Conservation (phyloP, 2,329 filamentous ascomycete species). For the Phaeomoniella chlamydospora region DNA sequence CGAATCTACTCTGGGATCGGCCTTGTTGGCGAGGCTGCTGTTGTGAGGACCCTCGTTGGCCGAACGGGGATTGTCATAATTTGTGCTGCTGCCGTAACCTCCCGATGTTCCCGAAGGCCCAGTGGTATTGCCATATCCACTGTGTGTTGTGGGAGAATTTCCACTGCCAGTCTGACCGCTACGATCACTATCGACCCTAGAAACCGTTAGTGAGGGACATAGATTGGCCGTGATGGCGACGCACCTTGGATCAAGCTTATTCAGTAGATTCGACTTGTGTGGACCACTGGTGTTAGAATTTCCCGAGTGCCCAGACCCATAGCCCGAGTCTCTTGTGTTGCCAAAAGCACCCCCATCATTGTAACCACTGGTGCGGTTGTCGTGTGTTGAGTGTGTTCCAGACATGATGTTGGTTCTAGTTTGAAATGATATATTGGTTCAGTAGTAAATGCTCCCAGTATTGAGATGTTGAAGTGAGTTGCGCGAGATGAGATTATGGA, state of each 20-base stretch:
- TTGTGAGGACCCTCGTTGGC: slow-evolving; percentile 9
- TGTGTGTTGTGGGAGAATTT: background rate
- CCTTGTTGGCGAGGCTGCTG: slow-evolving; percentile 12
- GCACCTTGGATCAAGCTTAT: slow-evolving; percentile 19
- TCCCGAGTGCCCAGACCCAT: background rate
- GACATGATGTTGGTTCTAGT: too few relatives aligned
- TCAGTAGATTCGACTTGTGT: slow-evolving; percentile 28
- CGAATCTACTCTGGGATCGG: slow-evolving; percentile 14
- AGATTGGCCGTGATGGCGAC: background rate
- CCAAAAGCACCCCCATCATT: background rate
- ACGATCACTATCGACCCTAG: background rate
- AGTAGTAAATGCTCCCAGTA: too few relatives aligned
- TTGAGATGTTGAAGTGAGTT: too few relatives aligned
- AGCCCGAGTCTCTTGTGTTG: background rate
- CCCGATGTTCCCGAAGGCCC: too few relatives aligned
- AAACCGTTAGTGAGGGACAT: background rate
- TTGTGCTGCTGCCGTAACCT: background rate
- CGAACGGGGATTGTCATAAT: background rate
- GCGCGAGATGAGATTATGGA: too few relatives aligned
- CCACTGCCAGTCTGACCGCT: background rate
- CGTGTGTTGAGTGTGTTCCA: background rate
- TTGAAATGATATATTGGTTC: too few relatives aligned
- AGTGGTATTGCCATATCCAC: background rate
- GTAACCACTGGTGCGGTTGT: background rate
- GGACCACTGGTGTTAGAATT: slow-evolving; percentile 18